A percentile compares a stretch with the other conserved stretches of the same genome.
Evolutionary conservation across 2,329 filamentous ascomycete species (phyloP).

Genomic region (Anthostomella pinea): DNA sequence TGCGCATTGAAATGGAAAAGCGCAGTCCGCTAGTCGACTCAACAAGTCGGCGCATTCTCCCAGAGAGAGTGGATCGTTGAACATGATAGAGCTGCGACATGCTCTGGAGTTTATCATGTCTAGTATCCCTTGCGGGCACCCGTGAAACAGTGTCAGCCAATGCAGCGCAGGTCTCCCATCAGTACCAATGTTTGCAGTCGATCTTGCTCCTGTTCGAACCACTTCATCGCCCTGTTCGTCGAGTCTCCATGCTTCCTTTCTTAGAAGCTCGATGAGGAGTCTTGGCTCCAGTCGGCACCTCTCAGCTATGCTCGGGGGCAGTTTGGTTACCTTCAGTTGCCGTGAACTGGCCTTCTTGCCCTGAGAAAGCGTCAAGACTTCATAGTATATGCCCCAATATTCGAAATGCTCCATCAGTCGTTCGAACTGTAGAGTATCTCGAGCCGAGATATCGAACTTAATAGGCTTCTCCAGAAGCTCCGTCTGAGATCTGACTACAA

Average conservation of each 20-base stretch:
- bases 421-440: constrained; percentile 60
- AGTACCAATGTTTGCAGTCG: no score
- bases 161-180: no score
- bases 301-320: constrained; percentile 73
- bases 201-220: no score
- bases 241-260: constrained; percentile 69
- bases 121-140: constrained; percentile 71
- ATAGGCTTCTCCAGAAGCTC: constrained; percentile 52
- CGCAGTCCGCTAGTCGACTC: constrained; percentile 54
- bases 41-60: constrained; percentile 60
- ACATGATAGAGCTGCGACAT: constrained; percentile 81
- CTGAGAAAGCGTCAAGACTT: constrained; percentile 31
- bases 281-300: constrained; percentile 71
- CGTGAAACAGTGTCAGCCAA: constrained; percentile 63
- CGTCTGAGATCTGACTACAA: constrained; percentile 23
- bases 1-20: constrained; percentile 79
- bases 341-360: constrained; percentile 4
- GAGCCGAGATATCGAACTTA: constrained; percentile 59
- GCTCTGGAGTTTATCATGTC: constrained; percentile 74
- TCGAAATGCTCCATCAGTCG: constrained; percentile 56
- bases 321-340: constrained; percentile 48
- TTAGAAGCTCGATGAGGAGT: constrained; percentile 70
- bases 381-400: constrained; percentile 72
- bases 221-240: constrained; percentile 42
- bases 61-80: constrained; percentile 65